phyloP scores from a whole-genome alignment of 139 green algal species.

The Picochlorum sp. region DNA sequence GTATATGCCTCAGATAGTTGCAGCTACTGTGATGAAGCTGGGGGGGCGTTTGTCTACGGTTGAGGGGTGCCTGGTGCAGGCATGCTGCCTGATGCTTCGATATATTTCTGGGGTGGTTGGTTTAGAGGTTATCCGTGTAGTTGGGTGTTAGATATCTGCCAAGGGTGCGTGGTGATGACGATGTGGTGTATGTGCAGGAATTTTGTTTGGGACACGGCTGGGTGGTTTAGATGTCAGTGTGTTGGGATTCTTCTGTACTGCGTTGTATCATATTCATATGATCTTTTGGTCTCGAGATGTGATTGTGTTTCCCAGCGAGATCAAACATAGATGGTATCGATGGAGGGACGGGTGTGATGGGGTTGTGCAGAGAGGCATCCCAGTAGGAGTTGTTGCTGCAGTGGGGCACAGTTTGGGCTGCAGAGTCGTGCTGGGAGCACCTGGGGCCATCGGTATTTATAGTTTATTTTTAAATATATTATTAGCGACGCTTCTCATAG shows the following conservation, averaged over 20 bases:
- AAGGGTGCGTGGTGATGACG: no score
- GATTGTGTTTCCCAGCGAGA: constrained; percentile 28
- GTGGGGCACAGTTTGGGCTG: not conserved
- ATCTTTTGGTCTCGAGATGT: constrained; percentile 34
- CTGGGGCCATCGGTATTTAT: not conserved
- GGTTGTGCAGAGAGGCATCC: not conserved
- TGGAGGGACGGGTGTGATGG: constrained; percentile 20
- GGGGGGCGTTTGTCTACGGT: not conserved
- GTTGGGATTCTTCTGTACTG: constrained; percentile 1
- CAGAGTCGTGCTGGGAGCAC: not conserved
- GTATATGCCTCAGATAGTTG: not conserved
- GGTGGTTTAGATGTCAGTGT: not conserved
- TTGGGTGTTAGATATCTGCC: no score
- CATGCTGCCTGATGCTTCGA: not conserved
- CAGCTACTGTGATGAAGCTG: not conserved
- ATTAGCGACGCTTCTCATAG: constrained; percentile 3
- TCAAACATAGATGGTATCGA: constrained; percentile 39
- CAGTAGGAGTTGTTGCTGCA: not conserved
- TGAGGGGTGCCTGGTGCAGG: not conserved
- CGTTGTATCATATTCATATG: constrained; percentile 14
- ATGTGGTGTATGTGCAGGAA: no score
- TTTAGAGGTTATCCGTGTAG: not conserved
- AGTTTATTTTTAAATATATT: not conserved
- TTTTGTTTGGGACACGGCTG: no score
- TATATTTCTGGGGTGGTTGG: not conserved